These are phyloP conservation scores for Mariannaea elegans DNA, from an alignment of 2,329 filamentous ascomycete species.

Conservation along the genomic window DNA sequence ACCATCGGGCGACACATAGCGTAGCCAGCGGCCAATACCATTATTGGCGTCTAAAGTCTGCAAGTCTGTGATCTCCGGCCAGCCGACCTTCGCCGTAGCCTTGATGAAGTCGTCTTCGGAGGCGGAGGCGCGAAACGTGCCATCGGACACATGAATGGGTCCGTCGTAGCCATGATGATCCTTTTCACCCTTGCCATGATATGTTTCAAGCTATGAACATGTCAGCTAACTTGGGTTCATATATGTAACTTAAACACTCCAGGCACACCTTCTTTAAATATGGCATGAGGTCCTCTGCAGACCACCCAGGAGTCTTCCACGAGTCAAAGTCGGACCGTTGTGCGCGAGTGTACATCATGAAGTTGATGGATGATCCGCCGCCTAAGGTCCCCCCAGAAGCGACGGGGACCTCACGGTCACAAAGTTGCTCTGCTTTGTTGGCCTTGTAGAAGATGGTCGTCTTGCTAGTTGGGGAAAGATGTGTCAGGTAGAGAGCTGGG, in stretches of 20 bases:
- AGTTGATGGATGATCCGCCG: slow-evolving; percentile 45
- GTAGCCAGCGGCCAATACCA: slow-evolving; percentile 40
- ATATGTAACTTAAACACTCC: neutral
- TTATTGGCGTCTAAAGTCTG: slow-evolving; percentile 57
- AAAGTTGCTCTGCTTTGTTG: slow-evolving; percentile 35
- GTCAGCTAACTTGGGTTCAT: neutral
- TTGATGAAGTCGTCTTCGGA: slow-evolving; percentile 60
- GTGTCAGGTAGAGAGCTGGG: slow-evolving; percentile 38
- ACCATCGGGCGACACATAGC: slow-evolving; percentile 58
- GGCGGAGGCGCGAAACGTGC: slow-evolving; percentile 52
- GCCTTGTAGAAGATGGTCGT: slow-evolving; percentile 40
- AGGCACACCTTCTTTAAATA: slow-evolving; percentile 46
- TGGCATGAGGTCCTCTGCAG: slow-evolving; percentile 42
- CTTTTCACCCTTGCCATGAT: slow-evolving; percentile 55
- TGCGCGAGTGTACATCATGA: slow-evolving; percentile 45
- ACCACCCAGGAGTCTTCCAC: slow-evolving; percentile 48
- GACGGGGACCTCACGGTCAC: slow-evolving; percentile 36
- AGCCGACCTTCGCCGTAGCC: slow-evolving; percentile 57
- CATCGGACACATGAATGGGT: slow-evolving; percentile 63
- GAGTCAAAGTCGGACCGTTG: slow-evolving; percentile 45
- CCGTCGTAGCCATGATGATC: slow-evolving; percentile 62
- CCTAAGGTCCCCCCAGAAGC: slow-evolving; percentile 41
- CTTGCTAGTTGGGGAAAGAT: slow-evolving; percentile 35
- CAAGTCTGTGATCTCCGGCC: slow-evolving; percentile 61
- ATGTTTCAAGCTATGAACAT: slow-evolving; percentile 61